phyloP scores from a whole-genome alignment of 768 basidiomycete genomes.

The Serpula lacrymans region DNA sequence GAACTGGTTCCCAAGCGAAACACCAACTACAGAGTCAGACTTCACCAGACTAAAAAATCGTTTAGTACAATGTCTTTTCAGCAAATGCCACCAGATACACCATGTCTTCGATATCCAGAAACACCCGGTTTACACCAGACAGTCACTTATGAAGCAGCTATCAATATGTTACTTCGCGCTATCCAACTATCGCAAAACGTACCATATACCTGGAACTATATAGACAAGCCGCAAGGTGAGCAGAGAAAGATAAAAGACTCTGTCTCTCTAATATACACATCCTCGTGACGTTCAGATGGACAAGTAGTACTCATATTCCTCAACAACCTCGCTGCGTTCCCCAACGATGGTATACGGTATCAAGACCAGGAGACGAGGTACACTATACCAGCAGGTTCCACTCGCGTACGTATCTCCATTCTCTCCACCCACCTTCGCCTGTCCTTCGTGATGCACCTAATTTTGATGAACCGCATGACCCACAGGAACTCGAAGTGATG shows the following conservation, averaged over 20 bases:
- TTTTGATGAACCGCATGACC: neutral
- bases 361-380: conserved; percentile 69
- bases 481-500: conserved; percentile 72
- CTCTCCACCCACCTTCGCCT: neutral
- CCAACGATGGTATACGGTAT: conserved; percentile 74
- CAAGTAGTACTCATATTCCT: conserved; percentile 66
- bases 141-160: conserved; percentile 54
- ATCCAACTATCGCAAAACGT: conserved; percentile 49
- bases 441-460: neutral
- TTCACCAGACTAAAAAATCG: too few species aligned
- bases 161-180: conserved; percentile 60
- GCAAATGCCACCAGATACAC: conserved; percentile 55
- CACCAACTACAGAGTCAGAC: too few species aligned
- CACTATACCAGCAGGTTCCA: conserved; percentile 44
- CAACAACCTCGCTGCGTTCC: conserved; percentile 55
- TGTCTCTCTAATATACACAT: conserved; percentile 3
- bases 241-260: neutral
- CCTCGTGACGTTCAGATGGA: conserved; percentile 45
- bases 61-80: conserved; percentile 35
- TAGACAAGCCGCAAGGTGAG: conserved; percentile 76
- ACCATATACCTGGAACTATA: conserved; percentile 70
- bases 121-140: conserved; percentile 53
- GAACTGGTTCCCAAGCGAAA: too few species aligned
- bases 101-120: conserved; percentile 73
- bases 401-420: conserved; percentile 45